These are phyloP conservation scores for Fagus sylvatica DNA, from an alignment of 306 rosid genomes.

Conservation along the genomic window DNA sequence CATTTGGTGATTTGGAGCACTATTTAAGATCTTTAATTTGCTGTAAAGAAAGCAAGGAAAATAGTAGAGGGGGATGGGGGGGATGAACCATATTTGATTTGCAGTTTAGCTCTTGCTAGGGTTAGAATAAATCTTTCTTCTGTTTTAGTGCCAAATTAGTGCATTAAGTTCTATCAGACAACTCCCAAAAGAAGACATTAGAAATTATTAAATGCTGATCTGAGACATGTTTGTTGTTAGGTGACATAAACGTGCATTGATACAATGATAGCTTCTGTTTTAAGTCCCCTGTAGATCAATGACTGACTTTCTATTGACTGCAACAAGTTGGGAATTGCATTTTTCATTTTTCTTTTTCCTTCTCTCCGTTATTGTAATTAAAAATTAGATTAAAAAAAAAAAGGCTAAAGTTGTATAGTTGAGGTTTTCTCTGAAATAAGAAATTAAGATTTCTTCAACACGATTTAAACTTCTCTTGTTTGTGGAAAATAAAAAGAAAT, in stretches of 20 bases:
- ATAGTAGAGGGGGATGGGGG: neutral
- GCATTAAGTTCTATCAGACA: slow-evolving; percentile 31
- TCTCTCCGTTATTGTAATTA: neutral
- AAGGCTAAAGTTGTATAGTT: neutral
- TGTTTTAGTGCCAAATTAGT: slow-evolving; percentile 25
- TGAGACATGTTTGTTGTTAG: slow-evolving; percentile 51
- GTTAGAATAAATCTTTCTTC: neutral
- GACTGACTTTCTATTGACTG: slow-evolving; percentile 2
- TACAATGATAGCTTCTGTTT: slow-evolving; percentile 47
- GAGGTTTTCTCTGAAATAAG: neutral
- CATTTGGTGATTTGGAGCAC: neutral
- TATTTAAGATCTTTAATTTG: slow-evolving; percentile 21
- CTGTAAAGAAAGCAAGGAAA: slow-evolving; percentile 3
- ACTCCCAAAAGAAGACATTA: slow-evolving; percentile 20
- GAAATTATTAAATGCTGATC: slow-evolving; percentile 29
- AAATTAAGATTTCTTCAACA: neutral
- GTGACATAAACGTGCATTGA: slow-evolving; percentile 53
- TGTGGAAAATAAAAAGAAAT: neutral
- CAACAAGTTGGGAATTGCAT: slow-evolving; percentile 10
- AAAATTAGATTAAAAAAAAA: neutral
- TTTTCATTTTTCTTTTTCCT: neutral
- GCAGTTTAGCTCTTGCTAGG: no score
- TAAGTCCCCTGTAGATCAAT: slow-evolving; percentile 19
- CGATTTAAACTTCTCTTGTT: neutral
- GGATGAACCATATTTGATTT: neutral